Conservation (phyloP, 495 filamentous ascomycete genomes). For the Talaromyces wortmannii region DNA sequence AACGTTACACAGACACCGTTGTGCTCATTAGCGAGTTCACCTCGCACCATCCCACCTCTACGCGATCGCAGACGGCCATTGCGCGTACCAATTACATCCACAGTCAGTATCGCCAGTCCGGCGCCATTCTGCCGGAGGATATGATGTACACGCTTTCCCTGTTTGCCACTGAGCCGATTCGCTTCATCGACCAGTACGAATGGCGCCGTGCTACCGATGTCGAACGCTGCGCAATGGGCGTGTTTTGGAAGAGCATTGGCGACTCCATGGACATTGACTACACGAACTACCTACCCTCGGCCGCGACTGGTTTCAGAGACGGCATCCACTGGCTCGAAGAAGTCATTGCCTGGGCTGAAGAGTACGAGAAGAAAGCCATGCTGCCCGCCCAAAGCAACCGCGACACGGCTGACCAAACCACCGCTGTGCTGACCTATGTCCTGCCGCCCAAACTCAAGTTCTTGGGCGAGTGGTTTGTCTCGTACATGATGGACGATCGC, state of each 20-base stretch:
- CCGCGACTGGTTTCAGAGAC: slow-evolving; percentile 42
- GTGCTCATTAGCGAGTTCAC: slow-evolving; percentile 52
- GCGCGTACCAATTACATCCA: slow-evolving; percentile 65
- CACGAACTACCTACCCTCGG: slow-evolving; percentile 27
- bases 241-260: slow-evolving; percentile 59
- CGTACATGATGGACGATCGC: slow-evolving; percentile 56
- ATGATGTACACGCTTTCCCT: slow-evolving; percentile 62
- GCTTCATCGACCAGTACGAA: slow-evolving; percentile 53
- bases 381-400: slow-evolving; percentile 47
- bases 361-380: slow-evolving; percentile 53
- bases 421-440: slow-evolving; percentile 51
- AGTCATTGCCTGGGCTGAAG: slow-evolving; percentile 47
- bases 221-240: slow-evolving; percentile 59
- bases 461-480: slow-evolving; percentile 42
- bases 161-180: slow-evolving; percentile 52
- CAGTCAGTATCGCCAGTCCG: slow-evolving; percentile 46
- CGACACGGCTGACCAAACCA: slow-evolving; percentile 47
- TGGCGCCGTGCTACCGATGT: slow-evolving; percentile 56
- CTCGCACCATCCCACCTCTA: slow-evolving; percentile 36
- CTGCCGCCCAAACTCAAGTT: slow-evolving; percentile 42
- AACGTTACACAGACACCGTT: slow-evolving; percentile 59
- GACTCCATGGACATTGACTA: slow-evolving; percentile 56
- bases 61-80: slow-evolving; percentile 42
- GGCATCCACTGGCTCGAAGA: slow-evolving; percentile 63
- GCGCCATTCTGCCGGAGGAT: slow-evolving; percentile 56